Percentiles rank a stretch among this genome's conserved stretches.
Evolutionary conservation across 805 yeast species (phyloP).

Genomic region (Wickerhamomyces bovis): DNA sequence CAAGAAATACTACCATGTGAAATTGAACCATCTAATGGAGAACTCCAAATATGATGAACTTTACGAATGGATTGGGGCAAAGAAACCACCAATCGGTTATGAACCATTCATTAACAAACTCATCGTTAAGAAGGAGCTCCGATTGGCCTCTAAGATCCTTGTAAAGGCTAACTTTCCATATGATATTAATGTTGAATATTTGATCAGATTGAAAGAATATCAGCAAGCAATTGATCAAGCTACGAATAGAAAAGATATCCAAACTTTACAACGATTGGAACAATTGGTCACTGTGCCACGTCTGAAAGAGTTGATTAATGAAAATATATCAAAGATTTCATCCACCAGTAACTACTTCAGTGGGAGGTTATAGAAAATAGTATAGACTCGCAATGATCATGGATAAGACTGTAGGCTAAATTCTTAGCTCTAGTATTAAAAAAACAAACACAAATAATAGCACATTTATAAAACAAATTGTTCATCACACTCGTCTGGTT

Average conservation of each 20-base stretch:
- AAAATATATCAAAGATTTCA: constrained; percentile 3
- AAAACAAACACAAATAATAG: not conserved
- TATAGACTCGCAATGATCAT: not conserved
- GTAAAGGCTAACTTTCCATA: constrained; percentile 11
- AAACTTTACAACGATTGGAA: constrained; percentile 3
- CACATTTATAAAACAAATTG: not conserved
- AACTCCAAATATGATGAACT: constrained; percentile 49
- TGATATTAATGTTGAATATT: constrained; percentile 12
- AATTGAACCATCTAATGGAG: constrained; percentile 41
- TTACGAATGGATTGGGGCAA: constrained; percentile 42
- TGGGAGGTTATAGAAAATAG: not conserved
- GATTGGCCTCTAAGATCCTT: constrained; percentile 15
- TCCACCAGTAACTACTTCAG: not conserved
- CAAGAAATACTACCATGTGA: constrained; percentile 48
- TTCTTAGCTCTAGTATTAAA: no score
- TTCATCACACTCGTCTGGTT: not conserved
- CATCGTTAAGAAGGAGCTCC: constrained; percentile 9
- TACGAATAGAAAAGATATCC: constrained; percentile 13
- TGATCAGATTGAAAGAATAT: constrained; percentile 17
- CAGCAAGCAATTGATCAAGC: constrained; percentile 18
- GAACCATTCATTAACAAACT: constrained; percentile 39
- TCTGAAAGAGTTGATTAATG: constrained; percentile 4
- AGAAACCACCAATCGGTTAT: constrained; percentile 68
- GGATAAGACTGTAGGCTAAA: not conserved
- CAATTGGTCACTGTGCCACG: constrained; percentile 7